Conservation (phyloP, 257 asterid species). For the Perilla frutescens region DNA sequence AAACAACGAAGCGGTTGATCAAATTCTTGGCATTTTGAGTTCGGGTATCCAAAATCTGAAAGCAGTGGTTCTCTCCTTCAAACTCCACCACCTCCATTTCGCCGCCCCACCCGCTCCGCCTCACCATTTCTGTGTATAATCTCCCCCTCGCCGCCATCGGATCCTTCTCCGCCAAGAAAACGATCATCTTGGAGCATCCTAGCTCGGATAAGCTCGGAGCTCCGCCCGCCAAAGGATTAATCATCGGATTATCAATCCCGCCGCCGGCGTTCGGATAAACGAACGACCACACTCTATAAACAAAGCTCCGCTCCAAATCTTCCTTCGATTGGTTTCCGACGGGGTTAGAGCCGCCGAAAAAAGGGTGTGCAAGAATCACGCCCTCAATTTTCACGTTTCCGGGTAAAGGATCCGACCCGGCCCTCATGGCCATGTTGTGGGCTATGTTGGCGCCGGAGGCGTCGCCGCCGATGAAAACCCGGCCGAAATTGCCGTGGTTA, state of each 20-base stretch:
- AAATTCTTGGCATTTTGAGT: conserved; percentile 43
- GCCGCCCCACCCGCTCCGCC: conserved; percentile 64
- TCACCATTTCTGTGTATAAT: conserved; percentile 47
- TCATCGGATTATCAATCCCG: conserved; percentile 23
- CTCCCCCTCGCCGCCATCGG: conserved; percentile 25
- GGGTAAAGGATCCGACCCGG: conserved; percentile 36
- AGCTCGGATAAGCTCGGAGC: conserved; percentile 32
- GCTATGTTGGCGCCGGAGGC: conserved; percentile 45
- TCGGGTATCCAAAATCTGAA: conserved; percentile 42
- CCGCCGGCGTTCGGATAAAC: conserved; percentile 16
- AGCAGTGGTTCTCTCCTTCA: conserved; percentile 58
- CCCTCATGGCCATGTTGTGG: conserved; percentile 33
- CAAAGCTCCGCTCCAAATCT: conserved; percentile 14
- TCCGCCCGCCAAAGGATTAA: conserved; percentile 27
- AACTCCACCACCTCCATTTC: conserved; percentile 55
- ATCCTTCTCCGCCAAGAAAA: conserved; percentile 41
- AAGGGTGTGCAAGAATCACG: conserved; percentile 42
- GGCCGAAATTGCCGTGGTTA: conserved; percentile 43
- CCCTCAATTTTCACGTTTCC: conserved; percentile 44
- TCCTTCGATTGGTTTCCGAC: conserved; percentile 31
- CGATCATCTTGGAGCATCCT: conserved; percentile 16
- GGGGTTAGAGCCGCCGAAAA: conserved; percentile 37
- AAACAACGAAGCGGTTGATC: conserved; percentile 44
- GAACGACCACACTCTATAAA: conserved; percentile 8
- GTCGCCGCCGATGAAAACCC: conserved; percentile 46